Conservation (phyloP, 2,329 filamentous ascomycete species). For the Chaetomium sp. region DNA sequence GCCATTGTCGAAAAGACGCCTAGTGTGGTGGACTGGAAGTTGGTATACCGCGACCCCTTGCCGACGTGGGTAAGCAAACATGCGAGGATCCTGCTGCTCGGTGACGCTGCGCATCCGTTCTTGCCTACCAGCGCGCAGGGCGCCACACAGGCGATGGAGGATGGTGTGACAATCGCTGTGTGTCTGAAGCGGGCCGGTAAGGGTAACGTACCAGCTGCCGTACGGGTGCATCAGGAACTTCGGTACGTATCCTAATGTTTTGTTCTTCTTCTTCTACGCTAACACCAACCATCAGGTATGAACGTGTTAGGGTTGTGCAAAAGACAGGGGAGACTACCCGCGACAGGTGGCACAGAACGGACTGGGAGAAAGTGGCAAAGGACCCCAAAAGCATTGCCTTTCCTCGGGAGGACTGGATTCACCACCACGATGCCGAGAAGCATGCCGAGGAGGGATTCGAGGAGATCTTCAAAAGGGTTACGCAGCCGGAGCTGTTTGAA, state of each 20-base stretch:
- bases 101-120: conserved; percentile 55
- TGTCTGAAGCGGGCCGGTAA: conserved; percentile 45
- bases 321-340: conserved; percentile 55
- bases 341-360: conserved; percentile 58
- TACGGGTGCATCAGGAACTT: conserved; percentile 50
- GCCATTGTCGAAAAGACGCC: conserved; percentile 53
- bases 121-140: conserved; percentile 53
- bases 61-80: conserved; percentile 52
- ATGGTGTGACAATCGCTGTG: conserved; percentile 52
- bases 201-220: conserved; percentile 43
- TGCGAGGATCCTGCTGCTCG: conserved; percentile 49
- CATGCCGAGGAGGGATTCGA: conserved; percentile 46
- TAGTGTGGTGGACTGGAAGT: conserved; percentile 52
- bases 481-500: conserved; percentile 13
- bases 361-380: conserved; percentile 52
- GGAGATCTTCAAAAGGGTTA: conserved; percentile 38
- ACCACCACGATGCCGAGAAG: conserved; percentile 53
- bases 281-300: conserved; percentile 40
- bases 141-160: conserved; percentile 54
- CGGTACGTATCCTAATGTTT: conserved; percentile 33
- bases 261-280: not conserved
- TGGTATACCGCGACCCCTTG: conserved; percentile 53
- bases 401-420: conserved; percentile 56
- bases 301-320: conserved; percentile 51
- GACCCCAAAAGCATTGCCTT: conserved; percentile 52